Percentiles rank a stretch among this genome's conserved stretches.
Evolutionary conservation across 306 rosid genomes (phyloP).

Genomic region (Cicer cuneatum): DNA sequence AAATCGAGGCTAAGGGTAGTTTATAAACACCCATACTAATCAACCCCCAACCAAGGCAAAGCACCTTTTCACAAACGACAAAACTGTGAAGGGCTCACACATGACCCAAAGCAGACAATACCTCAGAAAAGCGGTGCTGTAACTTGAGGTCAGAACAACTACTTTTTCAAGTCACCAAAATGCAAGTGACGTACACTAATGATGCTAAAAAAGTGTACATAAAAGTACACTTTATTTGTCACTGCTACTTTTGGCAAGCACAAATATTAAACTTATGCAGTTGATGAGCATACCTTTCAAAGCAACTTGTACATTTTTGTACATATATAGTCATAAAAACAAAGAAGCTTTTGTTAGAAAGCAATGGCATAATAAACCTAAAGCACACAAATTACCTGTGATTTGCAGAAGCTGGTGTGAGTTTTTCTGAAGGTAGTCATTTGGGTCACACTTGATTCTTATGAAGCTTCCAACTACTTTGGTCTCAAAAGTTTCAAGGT

Average conservation of each 20-base stretch:
- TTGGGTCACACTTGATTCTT: slow-evolving; percentile 74
- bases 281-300: slow-evolving; percentile 17
- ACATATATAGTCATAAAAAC: slow-evolving; percentile 3
- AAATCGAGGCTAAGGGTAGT: too few species aligned
- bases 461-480: slow-evolving; percentile 81
- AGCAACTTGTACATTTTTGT: slow-evolving; percentile 12
- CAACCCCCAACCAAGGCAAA: too few species aligned
- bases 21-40: too few species aligned
- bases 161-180: not conserved
- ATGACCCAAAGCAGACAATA: too few species aligned
- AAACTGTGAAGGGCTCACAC: too few species aligned
- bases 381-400: slow-evolving; percentile 53
- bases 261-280: slow-evolving; percentile 16
- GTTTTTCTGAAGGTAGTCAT: slow-evolving; percentile 82
- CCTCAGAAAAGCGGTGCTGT: too few species aligned
- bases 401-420: slow-evolving; percentile 82
- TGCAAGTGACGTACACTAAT: slow-evolving; percentile 11
- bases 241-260: slow-evolving; percentile 36
- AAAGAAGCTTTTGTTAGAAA: slow-evolving; percentile 30
- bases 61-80: too few species aligned
- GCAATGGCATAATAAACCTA: slow-evolving; percentile 24
- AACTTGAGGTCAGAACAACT: too few species aligned
- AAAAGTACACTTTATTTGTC: not conserved
- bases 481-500: slow-evolving; percentile 57
- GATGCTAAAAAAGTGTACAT: not conserved